These are phyloP conservation scores for Termitomyces sp. DNA, from an alignment of 1,284 basidiomycete species.

Conservation along the genomic window DNA sequence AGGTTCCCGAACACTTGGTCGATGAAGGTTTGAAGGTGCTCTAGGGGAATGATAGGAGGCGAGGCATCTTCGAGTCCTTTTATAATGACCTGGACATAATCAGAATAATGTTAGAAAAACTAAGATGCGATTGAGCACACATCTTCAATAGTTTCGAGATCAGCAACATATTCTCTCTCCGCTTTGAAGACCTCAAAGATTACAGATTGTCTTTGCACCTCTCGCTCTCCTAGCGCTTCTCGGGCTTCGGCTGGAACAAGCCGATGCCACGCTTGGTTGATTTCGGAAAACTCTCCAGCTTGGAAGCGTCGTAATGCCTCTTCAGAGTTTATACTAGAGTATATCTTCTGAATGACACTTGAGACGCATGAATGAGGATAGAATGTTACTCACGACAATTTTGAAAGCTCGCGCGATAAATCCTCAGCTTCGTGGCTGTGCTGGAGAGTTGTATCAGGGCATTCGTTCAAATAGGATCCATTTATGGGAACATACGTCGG, in stretches of 20 bases:
- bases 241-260: conserved; percentile 64
- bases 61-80: conserved; percentile 47
- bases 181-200: conserved; percentile 81
- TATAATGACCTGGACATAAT: conserved; percentile 56
- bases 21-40: conserved; percentile 53
- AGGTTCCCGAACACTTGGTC: conserved; percentile 74
- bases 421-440: conserved; percentile 25
- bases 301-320: conserved; percentile 65
- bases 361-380: conserved; percentile 9
- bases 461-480: not conserved
- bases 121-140: conserved; percentile 31
- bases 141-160: conserved; percentile 63
- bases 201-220: conserved; percentile 75
- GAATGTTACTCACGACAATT: conserved; percentile 44
- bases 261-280: conserved; percentile 72
- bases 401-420: conserved; percentile 46
- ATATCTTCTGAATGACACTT: conserved; percentile 13
- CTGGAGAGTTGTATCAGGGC: conserved; percentile 13
- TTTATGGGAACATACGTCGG: conserved; percentile 21
- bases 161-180: conserved; percentile 75
- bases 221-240: conserved; percentile 63
- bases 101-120: not conserved
- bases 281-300: conserved; percentile 48
- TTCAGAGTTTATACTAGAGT: conserved; percentile 45
- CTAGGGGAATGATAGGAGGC: conserved; percentile 53